Evolutionary conservation across 2,329 filamentous ascomycete genomes (phyloP), one percentile per base, ranked within the genome.

Genomic region (Diaporthe capsici): DNA sequence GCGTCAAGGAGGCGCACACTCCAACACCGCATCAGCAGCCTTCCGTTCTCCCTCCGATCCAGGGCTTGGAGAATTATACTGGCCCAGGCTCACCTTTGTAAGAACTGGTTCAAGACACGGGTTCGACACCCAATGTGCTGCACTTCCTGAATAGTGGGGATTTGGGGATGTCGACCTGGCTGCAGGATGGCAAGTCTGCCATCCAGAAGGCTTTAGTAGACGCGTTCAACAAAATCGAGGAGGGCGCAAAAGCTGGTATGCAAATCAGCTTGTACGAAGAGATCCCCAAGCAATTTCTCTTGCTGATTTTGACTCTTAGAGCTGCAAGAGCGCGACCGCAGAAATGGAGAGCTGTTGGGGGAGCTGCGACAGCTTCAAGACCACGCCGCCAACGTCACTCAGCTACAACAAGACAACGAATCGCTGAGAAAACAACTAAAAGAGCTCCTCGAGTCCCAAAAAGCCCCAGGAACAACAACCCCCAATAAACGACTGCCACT

Each of bases 321-420:
- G 63, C 61, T 82, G n/a, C 72, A 76, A n/a, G 76, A 80, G 1
- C 75, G 75, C 31, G 76, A 81, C 72, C 65, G 72, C 39, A 71
- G 74, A 63, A 74, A 77, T 39, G 79, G 82, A 72, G 75, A 76
- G 12, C 77, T 80, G 28, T 80, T 84, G 61, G 77, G 82, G 8
- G 85, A 87, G 76, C 75, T 87, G 13, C 80, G 82, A 34, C 78
- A 79, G n/a, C 78, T 87, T 7, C 83, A 77, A 57, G 77, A 76
- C 17, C 81, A 78, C 31, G 82, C 82, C n/a, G 81, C 80, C 22
- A 77, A 81, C 37, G 82, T 83, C 28, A 81, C 84, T 20, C 79
- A 77, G 1, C 78, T 90, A 37, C 83, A 87, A 72, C 78, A 83
- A 22, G 86, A 89, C 75, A 88, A 88, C 70, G 78, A 78, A n/a